Percentiles rank a stretch among this genome's conserved stretches.
phyloP scores from a whole-genome alignment of 192 early-diverging fungal species.

The Linnemannia schmuckeri region DNA sequence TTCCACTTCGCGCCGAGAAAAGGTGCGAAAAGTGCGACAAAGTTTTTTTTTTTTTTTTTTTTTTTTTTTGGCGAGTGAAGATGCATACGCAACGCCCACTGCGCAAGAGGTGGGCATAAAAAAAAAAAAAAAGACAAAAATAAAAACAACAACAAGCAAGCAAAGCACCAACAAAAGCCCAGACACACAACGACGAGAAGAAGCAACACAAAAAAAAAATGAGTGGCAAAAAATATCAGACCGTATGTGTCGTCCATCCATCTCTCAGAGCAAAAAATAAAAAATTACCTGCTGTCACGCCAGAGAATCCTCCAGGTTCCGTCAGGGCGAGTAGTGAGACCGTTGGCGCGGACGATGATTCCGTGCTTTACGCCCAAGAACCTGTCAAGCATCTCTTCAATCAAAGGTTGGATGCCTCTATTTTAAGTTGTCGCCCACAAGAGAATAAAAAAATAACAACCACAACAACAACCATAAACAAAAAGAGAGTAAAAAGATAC shows the following conservation, averaged over 20 bases:
- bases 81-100: no score
- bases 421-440: neutral
- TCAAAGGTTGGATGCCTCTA: constrained; percentile 50
- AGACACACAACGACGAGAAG: neutral
- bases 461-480: no score
- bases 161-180: neutral
- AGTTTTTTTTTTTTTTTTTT: neutral
- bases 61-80: neutral
- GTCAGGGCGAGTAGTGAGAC: constrained; percentile 9
- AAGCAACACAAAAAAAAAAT: neutral
- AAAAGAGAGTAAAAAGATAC: neutral
- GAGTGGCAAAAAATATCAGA: neutral
- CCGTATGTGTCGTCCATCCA: no score
- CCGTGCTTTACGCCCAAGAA: constrained; percentile 31
- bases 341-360: constrained; percentile 35
- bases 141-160: no score
- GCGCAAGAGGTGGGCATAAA: neutral
- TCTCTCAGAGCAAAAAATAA: neutral
- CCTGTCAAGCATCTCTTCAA: constrained; percentile 34
- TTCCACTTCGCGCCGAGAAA: neutral
- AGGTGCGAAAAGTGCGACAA: neutral
- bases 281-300: constrained; percentile 46
- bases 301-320: constrained; percentile 43
- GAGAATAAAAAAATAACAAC: neutral
- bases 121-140: neutral